Conservation (phyloP, 139 green algal genomes). For the Chlamydomonas applanata region DNA sequence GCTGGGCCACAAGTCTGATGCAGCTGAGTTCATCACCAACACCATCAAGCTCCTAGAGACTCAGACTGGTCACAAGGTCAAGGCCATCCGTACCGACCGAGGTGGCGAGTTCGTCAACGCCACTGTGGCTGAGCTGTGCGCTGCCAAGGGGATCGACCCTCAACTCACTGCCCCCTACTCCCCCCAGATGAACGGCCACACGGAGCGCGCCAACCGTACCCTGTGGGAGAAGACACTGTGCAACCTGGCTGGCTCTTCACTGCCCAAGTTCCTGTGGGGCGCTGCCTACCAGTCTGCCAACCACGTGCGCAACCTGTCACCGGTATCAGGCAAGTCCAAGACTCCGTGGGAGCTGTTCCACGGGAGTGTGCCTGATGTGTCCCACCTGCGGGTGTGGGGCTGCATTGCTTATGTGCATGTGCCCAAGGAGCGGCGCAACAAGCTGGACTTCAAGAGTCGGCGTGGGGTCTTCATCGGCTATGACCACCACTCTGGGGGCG, state of each 20-base stretch:
- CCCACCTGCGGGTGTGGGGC: neutral
- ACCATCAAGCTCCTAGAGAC: neutral
- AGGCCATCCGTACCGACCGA: slow-evolving; percentile 20
- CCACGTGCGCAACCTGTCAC: neutral
- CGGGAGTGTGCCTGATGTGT: neutral
- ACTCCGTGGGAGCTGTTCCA: slow-evolving; percentile 4
- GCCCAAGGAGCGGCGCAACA: neutral
- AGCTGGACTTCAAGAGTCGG: neutral
- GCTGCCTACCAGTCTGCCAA: neutral
- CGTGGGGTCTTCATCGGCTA: neutral
- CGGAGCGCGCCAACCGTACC: slow-evolving; percentile 30
- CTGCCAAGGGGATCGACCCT: slow-evolving; percentile 4
- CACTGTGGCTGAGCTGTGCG: neutral
- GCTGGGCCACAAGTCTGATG: neutral
- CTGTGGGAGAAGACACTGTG: slow-evolving; percentile 9
- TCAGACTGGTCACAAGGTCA: no score
- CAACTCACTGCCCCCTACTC: slow-evolving; percentile 13
- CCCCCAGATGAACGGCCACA: slow-evolving; percentile 26
- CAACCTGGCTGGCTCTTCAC: neutral
- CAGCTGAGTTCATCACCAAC: neutral
- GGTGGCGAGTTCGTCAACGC: slow-evolving; percentile 14
- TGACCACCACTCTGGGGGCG: neutral
- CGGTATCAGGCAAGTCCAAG: neutral
- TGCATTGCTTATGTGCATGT: neutral
- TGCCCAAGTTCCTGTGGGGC: neutral